Evolutionary conservation across 1,139 yeast genomes (phyloP).

Genomic region (Pneumocystis carinii): DNA sequence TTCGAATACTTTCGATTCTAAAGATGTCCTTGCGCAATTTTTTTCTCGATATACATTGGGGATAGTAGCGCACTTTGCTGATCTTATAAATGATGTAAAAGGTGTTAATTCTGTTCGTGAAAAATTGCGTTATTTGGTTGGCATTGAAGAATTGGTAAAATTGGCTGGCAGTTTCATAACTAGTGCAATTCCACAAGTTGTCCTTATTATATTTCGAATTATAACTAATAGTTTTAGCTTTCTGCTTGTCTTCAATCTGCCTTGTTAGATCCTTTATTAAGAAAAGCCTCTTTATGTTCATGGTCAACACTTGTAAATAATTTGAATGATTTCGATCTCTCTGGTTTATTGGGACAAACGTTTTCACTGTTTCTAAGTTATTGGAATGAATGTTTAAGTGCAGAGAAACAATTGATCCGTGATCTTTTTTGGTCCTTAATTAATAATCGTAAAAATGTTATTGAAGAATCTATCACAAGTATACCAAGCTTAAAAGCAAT

Average conservation of each 20-base stretch:
- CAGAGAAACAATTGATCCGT: slow-evolving; percentile 35
- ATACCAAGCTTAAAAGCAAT: slow-evolving; percentile 19
- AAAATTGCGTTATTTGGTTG: slow-evolving; percentile 56
- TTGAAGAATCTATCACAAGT: slow-evolving; percentile 16
- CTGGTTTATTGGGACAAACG: slow-evolving; percentile 40
- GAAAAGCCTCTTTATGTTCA: slow-evolving; percentile 48
- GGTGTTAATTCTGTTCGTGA: slow-evolving; percentile 61
- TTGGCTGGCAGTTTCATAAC: slow-evolving; percentile 49
- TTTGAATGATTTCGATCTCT: slow-evolving; percentile 38
- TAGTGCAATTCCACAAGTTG: slow-evolving; percentile 54
- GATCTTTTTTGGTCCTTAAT: slow-evolving; percentile 26
- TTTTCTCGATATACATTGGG: slow-evolving; percentile 55
- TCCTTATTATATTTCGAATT: not conserved
- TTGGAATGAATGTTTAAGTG: slow-evolving; percentile 38
- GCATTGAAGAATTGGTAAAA: slow-evolving; percentile 52
- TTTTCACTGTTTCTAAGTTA: slow-evolving; percentile 48
- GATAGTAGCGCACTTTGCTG: slow-evolving; percentile 64
- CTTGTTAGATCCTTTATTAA: slow-evolving; percentile 47
- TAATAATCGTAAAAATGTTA: slow-evolving; percentile 8
- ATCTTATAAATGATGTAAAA: slow-evolving; percentile 55
- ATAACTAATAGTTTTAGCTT: slow-evolving; percentile 28
- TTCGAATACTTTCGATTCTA: not conserved
- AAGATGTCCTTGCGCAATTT: slow-evolving; percentile 14
- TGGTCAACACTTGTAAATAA: slow-evolving; percentile 45
- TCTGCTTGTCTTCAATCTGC: slow-evolving; percentile 78